Conservation (phyloP, 352 stramenopile species). For the Phytopythium vexans region DNA sequence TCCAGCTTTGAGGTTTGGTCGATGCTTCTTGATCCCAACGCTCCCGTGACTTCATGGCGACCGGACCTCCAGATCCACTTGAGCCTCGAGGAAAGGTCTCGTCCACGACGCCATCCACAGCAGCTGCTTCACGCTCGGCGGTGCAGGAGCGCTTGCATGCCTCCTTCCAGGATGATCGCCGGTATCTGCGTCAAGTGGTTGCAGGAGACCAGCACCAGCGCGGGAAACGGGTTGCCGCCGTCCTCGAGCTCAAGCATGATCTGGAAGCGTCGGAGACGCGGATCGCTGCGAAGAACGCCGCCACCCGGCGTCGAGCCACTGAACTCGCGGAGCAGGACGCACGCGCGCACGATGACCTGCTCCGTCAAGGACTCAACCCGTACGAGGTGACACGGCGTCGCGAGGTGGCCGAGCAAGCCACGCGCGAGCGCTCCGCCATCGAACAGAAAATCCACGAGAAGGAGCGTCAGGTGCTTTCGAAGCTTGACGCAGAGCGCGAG, state of each 20-base stretch:
- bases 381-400: slow-evolving; percentile 64
- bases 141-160: slow-evolving; percentile 45
- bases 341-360: slow-evolving; percentile 39
- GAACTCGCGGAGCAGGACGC: slow-evolving; percentile 28
- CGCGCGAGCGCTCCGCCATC: slow-evolving; percentile 31
- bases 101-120: background rate
- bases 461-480: slow-evolving; percentile 44
- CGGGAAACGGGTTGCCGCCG: slow-evolving; percentile 34
- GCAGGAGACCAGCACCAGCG: slow-evolving; percentile 23
- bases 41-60: too few species aligned
- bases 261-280: slow-evolving; percentile 40
- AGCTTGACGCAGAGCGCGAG: slow-evolving; percentile 50
- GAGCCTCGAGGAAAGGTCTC: too few species aligned
- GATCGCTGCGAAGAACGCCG: slow-evolving; percentile 46
- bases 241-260: slow-evolving; percentile 58
- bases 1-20: too few species aligned
- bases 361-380: slow-evolving; percentile 73
- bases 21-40: too few species aligned
- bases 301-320: slow-evolving; percentile 19
- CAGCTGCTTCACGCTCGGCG: slow-evolving; percentile 10
- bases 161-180: slow-evolving; percentile 41
- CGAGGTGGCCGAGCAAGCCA: slow-evolving; percentile 32
- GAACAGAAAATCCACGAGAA: slow-evolving; percentile 52
- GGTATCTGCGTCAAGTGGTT: slow-evolving; percentile 50
- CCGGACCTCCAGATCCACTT: too few species aligned